Evolutionary conservation across 257 asterid genomes (phyloP).

Genomic region (Leonotis leonurus): DNA sequence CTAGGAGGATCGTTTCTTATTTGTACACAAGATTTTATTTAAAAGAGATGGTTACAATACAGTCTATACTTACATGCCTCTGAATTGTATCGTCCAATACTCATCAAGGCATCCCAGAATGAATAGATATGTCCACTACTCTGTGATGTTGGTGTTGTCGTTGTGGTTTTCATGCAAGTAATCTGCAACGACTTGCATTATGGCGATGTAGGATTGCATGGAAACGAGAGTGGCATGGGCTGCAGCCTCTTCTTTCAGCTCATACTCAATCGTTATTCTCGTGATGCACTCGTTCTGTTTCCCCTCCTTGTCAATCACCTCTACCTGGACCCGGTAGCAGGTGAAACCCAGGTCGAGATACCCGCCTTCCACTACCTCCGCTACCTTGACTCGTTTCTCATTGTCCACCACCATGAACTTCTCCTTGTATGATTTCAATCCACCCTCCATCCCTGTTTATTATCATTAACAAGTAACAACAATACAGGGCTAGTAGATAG

Average conservation of each 20-base stretch:
- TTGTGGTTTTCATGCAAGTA: conserved; percentile 13
- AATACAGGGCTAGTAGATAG: too few relatives aligned
- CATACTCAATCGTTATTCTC: conserved; percentile 46
- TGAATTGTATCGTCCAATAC: not conserved
- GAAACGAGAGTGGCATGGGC: conserved; percentile 30
- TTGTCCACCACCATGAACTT: conserved; percentile 48
- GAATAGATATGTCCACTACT: not conserved
- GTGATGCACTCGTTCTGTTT: conserved; percentile 30
- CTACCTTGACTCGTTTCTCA: conserved; percentile 37
- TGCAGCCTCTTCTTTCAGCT: conserved; percentile 40
- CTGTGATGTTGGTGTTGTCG: not conserved
- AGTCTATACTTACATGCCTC: not conserved
- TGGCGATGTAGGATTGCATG: conserved; percentile 22
- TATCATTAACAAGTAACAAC: not conserved
- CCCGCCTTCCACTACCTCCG: conserved; percentile 55
- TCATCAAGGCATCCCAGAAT: not conserved
- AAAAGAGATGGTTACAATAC: not conserved
- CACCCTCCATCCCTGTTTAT: conserved; percentile 9
- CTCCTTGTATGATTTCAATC: conserved; percentile 37
- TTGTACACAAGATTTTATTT: not conserved
- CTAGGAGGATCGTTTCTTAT: not conserved
- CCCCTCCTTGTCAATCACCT: conserved; percentile 38
- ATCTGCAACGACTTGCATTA: conserved; percentile 36
- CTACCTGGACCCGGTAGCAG: conserved; percentile 29
- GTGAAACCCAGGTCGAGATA: conserved; percentile 43